These are phyloP conservation scores for Penicillium waksmanii DNA, from an alignment of 495 filamentous ascomycete species.

Conservation along the genomic window DNA sequence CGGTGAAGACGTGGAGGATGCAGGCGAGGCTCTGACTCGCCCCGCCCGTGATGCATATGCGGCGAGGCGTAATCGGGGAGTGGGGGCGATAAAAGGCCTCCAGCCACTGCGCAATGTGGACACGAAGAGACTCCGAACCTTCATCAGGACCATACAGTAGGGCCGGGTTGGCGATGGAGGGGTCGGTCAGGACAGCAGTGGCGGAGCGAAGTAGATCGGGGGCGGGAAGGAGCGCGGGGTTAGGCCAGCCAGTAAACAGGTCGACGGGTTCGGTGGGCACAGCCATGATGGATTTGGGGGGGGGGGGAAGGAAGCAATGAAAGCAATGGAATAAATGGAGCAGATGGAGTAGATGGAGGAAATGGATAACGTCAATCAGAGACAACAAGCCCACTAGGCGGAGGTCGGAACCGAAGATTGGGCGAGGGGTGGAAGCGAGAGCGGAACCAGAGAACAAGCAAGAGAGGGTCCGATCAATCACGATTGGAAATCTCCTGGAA, in stretches of 20 bases:
- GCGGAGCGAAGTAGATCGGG: conserved; percentile 58
- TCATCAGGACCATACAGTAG: conserved; percentile 79
- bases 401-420: conserved; percentile 13
- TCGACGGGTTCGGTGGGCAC: conserved; percentile 54
- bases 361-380: conserved; percentile 10
- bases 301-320: not conserved
- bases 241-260: conserved; percentile 73
- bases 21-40: conserved; percentile 77
- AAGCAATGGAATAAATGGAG: not conserved
- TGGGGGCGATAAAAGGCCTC: conserved; percentile 58
- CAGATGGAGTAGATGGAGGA: not conserved
- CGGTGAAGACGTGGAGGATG: conserved; percentile 74
- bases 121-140: conserved; percentile 68
- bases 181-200: conserved; percentile 57
- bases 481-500: not conserved
- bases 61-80: conserved; percentile 46
- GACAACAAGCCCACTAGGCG: conserved; percentile 1
- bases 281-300: conserved; percentile 1
- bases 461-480: not conserved
- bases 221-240: conserved; percentile 69
- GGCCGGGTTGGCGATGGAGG: conserved; percentile 55
- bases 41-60: conserved; percentile 81
- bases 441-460: conserved; percentile 11
- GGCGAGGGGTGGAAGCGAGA: conserved; percentile 16
- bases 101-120: conserved; percentile 72